Evolutionary conservation across 2,329 filamentous ascomycete species (phyloP).

Genomic region (Celoporthe dispersa): DNA sequence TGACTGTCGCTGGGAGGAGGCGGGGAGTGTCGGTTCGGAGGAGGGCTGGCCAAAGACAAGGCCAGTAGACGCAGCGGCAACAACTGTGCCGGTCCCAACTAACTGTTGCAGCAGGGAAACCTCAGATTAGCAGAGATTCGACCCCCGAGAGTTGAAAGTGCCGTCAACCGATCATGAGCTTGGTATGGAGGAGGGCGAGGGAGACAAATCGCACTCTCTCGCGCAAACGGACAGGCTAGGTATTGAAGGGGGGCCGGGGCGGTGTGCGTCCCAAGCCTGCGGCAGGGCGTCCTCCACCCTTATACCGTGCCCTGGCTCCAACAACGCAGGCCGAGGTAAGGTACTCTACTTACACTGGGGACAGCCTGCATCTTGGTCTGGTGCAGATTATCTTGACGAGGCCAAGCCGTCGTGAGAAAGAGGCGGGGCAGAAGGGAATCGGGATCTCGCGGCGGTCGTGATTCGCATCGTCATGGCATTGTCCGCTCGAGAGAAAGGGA

Average conservation of each 20-base stretch:
- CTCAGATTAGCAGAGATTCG: conserved; percentile 17
- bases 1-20: conserved; percentile 36
- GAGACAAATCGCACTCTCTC: background rate
- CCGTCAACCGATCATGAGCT: background rate
- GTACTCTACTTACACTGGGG: conserved; percentile 50
- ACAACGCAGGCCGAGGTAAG: background rate
- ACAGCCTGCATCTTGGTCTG: conserved; percentile 45
- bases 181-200: background rate
- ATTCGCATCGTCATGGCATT: conserved; percentile 47
- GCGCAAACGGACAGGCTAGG: background rate
- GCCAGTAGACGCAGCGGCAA: conserved; percentile 63
- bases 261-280: conserved; percentile 5
- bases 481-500: conserved; percentile 19
- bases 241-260: background rate
- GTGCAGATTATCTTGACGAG: conserved; percentile 37
- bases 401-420: conserved; percentile 38
- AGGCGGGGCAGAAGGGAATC: conserved; percentile 37
- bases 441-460: conserved; percentile 39
- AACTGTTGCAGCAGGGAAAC: conserved; percentile 46
- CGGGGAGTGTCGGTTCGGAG: conserved; percentile 42
- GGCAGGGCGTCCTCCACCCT: background rate
- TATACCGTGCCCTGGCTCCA: background rate
- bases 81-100: conserved; percentile 64
- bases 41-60: conserved; percentile 61
- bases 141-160: no score